Conservation (phyloP, 176 grass and related monocot genomes). For the Secale cereale region DNA sequence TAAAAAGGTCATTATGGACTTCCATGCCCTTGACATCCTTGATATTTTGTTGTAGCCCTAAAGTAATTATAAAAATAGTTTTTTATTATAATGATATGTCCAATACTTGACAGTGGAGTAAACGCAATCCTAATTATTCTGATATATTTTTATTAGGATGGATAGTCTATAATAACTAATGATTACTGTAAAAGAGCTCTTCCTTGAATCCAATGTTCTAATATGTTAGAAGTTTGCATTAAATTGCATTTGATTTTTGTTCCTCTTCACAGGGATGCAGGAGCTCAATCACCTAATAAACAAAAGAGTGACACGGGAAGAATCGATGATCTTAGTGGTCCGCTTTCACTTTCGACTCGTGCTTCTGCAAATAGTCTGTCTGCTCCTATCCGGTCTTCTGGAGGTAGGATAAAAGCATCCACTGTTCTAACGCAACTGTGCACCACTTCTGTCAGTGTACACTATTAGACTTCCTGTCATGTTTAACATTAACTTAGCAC, state of each 20-base stretch:
- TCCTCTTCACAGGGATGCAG: constrained; percentile 27
- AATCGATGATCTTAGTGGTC: constrained; percentile 79
- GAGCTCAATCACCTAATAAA: constrained; percentile 33
- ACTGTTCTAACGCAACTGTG: not conserved
- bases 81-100: not conserved
- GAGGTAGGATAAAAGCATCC: constrained; percentile 43
- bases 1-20: constrained; percentile 11
- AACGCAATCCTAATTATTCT: not conserved
- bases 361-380: constrained; percentile 97
- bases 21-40: not conserved
- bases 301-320: constrained; percentile 43
- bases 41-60: not conserved
- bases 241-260: not conserved
- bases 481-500: not conserved
- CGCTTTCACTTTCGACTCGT: constrained; percentile 86
- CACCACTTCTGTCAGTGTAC: constrained; percentile 7
- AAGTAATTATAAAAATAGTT: not conserved
- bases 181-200: not conserved
- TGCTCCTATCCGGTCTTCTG: constrained; percentile 89
- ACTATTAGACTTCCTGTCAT: not conserved
- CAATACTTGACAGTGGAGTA: not conserved
- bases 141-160: not conserved
- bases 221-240: not conserved
- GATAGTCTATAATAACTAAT: not conserved
- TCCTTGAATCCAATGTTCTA: not conserved